Percentiles rank a stretch among this genome's conserved stretches.
phyloP scores from a whole-genome alignment of 345 rosid species.

The Conringia planisiliqua region DNA sequence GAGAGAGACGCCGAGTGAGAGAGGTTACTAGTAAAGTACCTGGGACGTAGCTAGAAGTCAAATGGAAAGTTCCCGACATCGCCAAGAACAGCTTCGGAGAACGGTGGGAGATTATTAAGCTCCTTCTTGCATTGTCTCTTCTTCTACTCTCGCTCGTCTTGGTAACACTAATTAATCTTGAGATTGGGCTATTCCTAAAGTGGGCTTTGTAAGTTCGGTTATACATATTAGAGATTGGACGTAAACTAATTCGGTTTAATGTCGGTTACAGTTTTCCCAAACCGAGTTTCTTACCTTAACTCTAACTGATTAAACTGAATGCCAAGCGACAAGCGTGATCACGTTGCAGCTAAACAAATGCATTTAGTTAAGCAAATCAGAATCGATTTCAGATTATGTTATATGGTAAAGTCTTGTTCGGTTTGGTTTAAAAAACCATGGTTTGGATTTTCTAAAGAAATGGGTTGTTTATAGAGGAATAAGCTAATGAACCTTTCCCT shows the following conservation, averaged over 20 bases:
- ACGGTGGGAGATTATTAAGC: not conserved
- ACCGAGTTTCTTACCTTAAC: not conserved
- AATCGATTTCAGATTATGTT: not conserved
- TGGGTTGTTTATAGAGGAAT: not conserved
- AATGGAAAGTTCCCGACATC: constrained; percentile 21
- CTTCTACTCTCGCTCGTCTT: not conserved
- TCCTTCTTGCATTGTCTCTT: not conserved
- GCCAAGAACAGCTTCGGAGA: constrained; percentile 17
- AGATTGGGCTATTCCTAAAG: not conserved
- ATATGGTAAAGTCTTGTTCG: constrained; percentile 1
- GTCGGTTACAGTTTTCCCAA: not conserved
- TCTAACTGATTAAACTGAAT: not conserved
- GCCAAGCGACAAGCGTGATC: not conserved
- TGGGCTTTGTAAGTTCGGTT: constrained; percentile 14
- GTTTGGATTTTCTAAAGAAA: not conserved
- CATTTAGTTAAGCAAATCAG: not conserved
- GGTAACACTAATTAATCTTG: not conserved
- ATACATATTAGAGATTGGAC: not conserved
- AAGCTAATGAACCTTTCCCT: constrained; percentile 13
- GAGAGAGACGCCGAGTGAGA: not conserved
- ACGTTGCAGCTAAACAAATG: not conserved
- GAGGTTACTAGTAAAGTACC: constrained; percentile 1
- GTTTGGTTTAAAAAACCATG: constrained; percentile 7
- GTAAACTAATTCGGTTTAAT: not conserved
- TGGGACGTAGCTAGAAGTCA: constrained; percentile 8